These are phyloP conservation scores for Epichloe amarillans DNA, from an alignment of 2,329 filamentous ascomycete genomes.

Conservation along the genomic window DNA sequence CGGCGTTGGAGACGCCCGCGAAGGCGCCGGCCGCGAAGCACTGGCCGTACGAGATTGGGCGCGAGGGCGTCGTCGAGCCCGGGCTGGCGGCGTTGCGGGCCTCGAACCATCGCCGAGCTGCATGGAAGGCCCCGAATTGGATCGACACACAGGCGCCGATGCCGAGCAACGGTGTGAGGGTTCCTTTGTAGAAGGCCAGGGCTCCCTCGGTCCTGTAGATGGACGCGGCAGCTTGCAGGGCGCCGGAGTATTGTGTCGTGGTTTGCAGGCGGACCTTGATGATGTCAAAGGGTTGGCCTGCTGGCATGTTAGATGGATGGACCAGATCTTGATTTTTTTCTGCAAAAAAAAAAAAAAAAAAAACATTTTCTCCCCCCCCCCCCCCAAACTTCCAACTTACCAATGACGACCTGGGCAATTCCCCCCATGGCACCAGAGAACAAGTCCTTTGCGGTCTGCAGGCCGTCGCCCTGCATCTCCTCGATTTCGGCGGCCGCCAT, in stretches of 20 bases:
- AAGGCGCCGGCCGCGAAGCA: conserved; percentile 89
- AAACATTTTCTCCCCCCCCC: background rate
- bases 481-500: conserved; percentile 5
- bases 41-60: conserved; percentile 59
- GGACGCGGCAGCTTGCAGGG: conserved; percentile 63
- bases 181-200: conserved; percentile 95
- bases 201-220: conserved; percentile 85
- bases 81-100: conserved; percentile 47
- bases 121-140: conserved; percentile 98
- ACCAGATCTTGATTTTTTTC: no score
- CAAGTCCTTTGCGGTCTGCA: conserved; percentile 73
- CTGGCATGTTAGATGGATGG: background rate
- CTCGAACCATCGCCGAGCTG: conserved; percentile 77
- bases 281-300: conserved; percentile 70
- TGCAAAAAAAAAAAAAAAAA: no score
- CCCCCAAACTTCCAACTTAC: conserved; percentile 31
- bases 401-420: conserved; percentile 84
- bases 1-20: conserved; percentile 79
- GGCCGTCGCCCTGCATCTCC: conserved; percentile 15
- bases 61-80: conserved; percentile 22
- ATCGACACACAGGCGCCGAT: conserved; percentile 98
- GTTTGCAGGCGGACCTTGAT: conserved; percentile 97
- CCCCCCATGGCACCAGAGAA: conserved; percentile 84
- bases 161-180: conserved; percentile 82
- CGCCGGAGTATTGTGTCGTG: conserved; percentile 64